Evolutionary conservation across 2,329 filamentous ascomycete genomes (phyloP).

Genomic region (Daldinia sp.): DNA sequence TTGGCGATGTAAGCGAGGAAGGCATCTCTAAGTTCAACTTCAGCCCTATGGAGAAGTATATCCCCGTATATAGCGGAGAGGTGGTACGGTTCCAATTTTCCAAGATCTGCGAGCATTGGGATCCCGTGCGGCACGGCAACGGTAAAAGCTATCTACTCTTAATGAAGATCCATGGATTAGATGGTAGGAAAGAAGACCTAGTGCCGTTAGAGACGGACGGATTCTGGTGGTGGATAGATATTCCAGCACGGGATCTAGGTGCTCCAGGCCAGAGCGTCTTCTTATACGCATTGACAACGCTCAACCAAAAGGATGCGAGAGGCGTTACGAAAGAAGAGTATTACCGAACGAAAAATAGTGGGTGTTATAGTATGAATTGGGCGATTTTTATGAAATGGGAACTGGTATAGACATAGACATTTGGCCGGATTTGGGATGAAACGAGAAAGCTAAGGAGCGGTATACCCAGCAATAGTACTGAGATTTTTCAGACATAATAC

Average conservation of each 20-base stretch:
- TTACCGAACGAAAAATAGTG: conserved; percentile 57
- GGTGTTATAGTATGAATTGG: conserved; percentile 60
- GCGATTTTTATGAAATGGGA: conserved; percentile 63
- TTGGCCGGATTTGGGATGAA: neutral
- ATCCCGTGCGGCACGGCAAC: conserved; percentile 73
- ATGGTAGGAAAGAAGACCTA: conserved; percentile 75
- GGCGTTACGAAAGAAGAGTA: conserved; percentile 63
- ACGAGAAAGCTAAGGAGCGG: conserved; percentile 6
- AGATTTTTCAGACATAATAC: neutral
- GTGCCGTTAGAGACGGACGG: conserved; percentile 82
- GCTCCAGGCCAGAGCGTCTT: conserved; percentile 75
- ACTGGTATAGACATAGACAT: conserved; percentile 54
- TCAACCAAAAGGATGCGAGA: conserved; percentile 61
- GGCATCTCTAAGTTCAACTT: conserved; percentile 70
- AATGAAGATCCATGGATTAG: conserved; percentile 72
- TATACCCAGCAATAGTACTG: conserved; percentile 17
- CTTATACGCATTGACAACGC: conserved; percentile 69
- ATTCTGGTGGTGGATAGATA: conserved; percentile 84
- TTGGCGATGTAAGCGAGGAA: conserved; percentile 59
- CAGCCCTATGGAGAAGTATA: conserved; percentile 68
- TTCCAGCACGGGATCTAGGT: conserved; percentile 74
- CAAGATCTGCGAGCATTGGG: conserved; percentile 86
- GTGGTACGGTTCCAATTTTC: conserved; percentile 83
- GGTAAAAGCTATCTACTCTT: conserved; percentile 77
- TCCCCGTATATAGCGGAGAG: conserved; percentile 69